These are phyloP conservation scores for Peronospora destructor DNA, from an alignment of 352 stramenopile species.

Conservation along the genomic window DNA sequence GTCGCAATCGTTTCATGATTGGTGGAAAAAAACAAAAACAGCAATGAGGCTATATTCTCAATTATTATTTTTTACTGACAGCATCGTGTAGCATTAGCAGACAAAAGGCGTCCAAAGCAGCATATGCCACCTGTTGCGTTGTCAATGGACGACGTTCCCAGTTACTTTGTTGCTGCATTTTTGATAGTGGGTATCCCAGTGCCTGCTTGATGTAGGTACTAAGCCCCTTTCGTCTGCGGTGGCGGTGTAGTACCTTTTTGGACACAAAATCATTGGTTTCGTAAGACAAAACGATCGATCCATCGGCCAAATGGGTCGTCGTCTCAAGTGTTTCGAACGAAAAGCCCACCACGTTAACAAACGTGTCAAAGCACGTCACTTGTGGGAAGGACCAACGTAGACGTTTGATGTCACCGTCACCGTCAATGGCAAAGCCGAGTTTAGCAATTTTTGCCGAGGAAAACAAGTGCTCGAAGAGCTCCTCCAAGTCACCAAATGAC, in stretches of 20 bases:
- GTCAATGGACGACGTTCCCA: slow-evolving; percentile 63
- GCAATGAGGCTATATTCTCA: no score
- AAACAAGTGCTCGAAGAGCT: slow-evolving; percentile 61
- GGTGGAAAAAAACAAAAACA: no score
- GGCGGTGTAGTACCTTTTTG: slow-evolving; percentile 25
- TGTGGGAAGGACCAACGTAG: slow-evolving; percentile 70
- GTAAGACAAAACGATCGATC: slow-evolving; percentile 8
- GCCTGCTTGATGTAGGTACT: slow-evolving; percentile 46
- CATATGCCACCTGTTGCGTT: slow-evolving; percentile 58
- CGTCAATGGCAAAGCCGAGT: slow-evolving; percentile 56
- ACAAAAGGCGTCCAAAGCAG: slow-evolving; percentile 65
- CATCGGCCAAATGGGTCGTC: slow-evolving; percentile 25
- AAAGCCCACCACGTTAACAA: slow-evolving; percentile 61
- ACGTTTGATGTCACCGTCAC: slow-evolving; percentile 59
- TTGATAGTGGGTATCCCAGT: slow-evolving; percentile 52
- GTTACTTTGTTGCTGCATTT: slow-evolving; percentile 67
- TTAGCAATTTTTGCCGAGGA: slow-evolving; percentile 42
- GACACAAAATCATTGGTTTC: slow-evolving; percentile 1
- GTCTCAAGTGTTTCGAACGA: slow-evolving; percentile 34
- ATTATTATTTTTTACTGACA: background rate
- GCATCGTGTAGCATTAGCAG: slow-evolving; percentile 66
- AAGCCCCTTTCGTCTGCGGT: slow-evolving; percentile 43
- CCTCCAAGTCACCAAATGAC: slow-evolving; percentile 52
- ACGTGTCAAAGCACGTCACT: slow-evolving; percentile 49
- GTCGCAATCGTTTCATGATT: no score